Conservation (phyloP, 148 eudicot species). For the Rhododendron simsii region DNA sequence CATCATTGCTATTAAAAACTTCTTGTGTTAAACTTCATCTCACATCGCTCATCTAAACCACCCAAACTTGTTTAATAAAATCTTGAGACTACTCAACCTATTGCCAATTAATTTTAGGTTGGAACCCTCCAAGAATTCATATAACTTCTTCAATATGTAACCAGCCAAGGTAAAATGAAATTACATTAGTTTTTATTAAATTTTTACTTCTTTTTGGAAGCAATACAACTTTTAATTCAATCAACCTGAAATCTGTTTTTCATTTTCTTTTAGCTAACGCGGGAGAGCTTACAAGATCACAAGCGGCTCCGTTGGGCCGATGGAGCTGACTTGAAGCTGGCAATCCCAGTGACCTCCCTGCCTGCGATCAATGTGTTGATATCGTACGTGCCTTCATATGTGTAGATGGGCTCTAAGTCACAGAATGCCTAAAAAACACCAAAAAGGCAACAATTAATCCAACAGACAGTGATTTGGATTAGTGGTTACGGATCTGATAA, state of each 20-base stretch:
- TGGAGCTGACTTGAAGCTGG: conserved; percentile 72
- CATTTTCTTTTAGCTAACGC: background rate
- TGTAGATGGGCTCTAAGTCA: conserved; percentile 88
- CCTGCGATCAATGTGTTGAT: conserved; percentile 85
- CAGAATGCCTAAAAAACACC: conserved; percentile 64
- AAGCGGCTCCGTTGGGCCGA: conserved; percentile 54
- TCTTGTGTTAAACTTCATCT: too few relatives aligned
- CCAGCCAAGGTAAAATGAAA: background rate
- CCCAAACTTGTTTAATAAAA: too few relatives aligned
- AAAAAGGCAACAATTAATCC: background rate
- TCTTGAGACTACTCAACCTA: too few relatives aligned
- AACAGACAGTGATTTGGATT: background rate
- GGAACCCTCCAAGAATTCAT: too few relatives aligned
- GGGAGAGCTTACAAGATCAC: conserved; percentile 26
- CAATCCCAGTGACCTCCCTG: conserved; percentile 80
- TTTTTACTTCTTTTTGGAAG: background rate
- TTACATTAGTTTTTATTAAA: background rate
- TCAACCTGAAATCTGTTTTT: background rate
- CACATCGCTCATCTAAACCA: too few relatives aligned
- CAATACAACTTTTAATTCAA: background rate
- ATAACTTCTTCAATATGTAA: background rate
- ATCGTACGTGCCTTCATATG: conserved; percentile 92
- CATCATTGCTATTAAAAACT: too few relatives aligned
- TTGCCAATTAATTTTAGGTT: background rate
- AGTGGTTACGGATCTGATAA: background rate